These are phyloP conservation scores for Trichosporon sp. DNA, from an alignment of 1,284 basidiomycete genomes.

Conservation along the genomic window DNA sequence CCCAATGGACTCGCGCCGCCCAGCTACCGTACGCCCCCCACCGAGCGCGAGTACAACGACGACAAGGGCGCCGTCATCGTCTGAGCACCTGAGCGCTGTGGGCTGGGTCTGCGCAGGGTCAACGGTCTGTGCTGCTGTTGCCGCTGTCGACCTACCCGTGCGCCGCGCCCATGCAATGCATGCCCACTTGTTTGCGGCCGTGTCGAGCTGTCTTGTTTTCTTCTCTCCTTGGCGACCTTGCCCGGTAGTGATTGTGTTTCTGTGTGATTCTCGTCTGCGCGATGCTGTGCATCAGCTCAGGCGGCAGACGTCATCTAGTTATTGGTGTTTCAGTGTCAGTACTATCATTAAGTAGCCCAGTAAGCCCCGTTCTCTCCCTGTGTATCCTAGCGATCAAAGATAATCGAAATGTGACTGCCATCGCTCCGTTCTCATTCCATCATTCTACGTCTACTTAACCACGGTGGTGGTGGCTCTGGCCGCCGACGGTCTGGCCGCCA, in stretches of 20 bases:
- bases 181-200: neutral
- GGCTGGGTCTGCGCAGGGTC: neutral
- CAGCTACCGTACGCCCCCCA: neutral
- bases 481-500: slow-evolving; percentile 2
- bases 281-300: neutral
- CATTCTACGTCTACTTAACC: neutral
- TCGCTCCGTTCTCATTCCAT: slow-evolving; percentile 11
- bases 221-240: neutral
- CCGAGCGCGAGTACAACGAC: neutral
- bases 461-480: slow-evolving; percentile 16
- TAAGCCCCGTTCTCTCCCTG: neutral
- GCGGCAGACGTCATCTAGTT: neutral
- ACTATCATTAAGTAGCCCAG: neutral
- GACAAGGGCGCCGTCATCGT: neutral
- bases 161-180: neutral
- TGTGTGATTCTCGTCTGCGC: neutral
- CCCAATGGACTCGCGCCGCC: neutral
- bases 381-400: neutral
- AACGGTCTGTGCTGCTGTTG: neutral
- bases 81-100: neutral
- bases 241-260: neutral
- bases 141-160: slow-evolving; percentile 1
- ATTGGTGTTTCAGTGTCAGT: neutral
- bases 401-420: neutral
- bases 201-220: no score